Percentiles rank a stretch among this genome's conserved stretches.
These are phyloP conservation scores for Ganoderma lucidum DNA, from an alignment of 1,284 basidiomycete species.

Conservation along the genomic window DNA sequence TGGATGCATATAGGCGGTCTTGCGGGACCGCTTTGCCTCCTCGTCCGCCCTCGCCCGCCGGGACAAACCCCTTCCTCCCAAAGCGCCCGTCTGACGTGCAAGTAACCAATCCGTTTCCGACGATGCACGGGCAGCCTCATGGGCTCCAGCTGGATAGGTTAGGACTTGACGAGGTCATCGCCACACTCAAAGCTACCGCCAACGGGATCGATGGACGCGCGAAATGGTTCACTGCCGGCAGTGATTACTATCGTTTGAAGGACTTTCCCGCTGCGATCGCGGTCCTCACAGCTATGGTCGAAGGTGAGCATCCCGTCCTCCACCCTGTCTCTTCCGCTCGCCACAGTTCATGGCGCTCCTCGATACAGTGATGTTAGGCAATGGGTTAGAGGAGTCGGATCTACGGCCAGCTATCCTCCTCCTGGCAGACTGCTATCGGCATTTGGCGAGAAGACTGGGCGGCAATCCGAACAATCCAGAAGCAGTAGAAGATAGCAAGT, in stretches of 20 bases:
- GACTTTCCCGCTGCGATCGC: slow-evolving; percentile 52
- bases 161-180: slow-evolving; percentile 52
- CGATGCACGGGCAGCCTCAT: slow-evolving; percentile 29
- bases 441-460: slow-evolving; percentile 45
- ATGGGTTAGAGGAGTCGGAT: slow-evolving; percentile 46
- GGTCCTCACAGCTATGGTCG: slow-evolving; percentile 55
- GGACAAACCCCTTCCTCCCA: background rate
- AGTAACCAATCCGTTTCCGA: slow-evolving; percentile 1
- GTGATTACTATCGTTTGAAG: slow-evolving; percentile 57
- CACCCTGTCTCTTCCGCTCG: too few relatives aligned
- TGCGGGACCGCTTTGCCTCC: background rate
- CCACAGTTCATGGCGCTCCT: background rate
- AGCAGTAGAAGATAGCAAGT: slow-evolving; percentile 35
- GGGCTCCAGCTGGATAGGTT: slow-evolving; percentile 49
- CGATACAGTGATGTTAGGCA: slow-evolving; percentile 46
- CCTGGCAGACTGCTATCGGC: slow-evolving; percentile 60
- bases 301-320: slow-evolving; percentile 46
- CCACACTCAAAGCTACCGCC: slow-evolving; percentile 49
- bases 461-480: slow-evolving; percentile 13
- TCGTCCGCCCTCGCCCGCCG: too few relatives aligned
- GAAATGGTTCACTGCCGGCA: slow-evolving; percentile 63
- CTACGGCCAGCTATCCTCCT: slow-evolving; percentile 60
- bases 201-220: slow-evolving; percentile 49
- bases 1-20: background rate
- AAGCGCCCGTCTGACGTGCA: background rate